Conservation (phyloP, 129 eudicot species). For the Tanacetum coccineum region DNA sequence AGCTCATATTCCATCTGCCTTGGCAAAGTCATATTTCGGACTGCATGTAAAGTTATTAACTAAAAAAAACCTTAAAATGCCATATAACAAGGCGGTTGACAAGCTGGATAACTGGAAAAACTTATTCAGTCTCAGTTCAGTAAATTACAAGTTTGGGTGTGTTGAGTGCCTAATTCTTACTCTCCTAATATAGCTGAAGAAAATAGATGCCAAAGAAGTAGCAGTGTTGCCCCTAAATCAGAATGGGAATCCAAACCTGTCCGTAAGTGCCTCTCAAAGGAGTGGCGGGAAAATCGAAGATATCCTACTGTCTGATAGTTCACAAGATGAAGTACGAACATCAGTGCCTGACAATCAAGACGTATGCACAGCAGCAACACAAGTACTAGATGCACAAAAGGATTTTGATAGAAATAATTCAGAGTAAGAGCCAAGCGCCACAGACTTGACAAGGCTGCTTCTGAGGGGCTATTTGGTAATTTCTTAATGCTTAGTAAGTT, state of each 20-base stretch:
- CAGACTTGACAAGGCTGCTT: constrained; percentile 39
- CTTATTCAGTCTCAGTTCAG: not conserved
- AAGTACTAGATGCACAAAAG: constrained; percentile 9
- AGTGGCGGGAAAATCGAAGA: constrained; percentile 25
- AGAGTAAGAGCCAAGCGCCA: constrained; percentile 45
- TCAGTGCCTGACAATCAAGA: constrained; percentile 16
- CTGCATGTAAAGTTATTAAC: too few species aligned
- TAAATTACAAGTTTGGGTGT: not conserved
- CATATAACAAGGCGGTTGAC: not conserved
- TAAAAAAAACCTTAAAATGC: not conserved
- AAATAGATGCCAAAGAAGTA: constrained; percentile 30
- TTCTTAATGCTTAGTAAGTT: not conserved
- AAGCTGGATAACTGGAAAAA: too few species aligned
- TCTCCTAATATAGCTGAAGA: constrained; percentile 32
- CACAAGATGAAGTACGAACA: constrained; percentile 19
- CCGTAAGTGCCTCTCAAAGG: constrained; percentile 8
- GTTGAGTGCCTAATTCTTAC: not conserved
- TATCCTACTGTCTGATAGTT: constrained; percentile 4
- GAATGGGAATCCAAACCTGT: constrained; percentile 18
- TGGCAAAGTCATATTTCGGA: not conserved
- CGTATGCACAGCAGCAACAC: not conserved
- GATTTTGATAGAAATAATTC: constrained; percentile 26
- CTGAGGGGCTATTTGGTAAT: constrained; percentile 55
- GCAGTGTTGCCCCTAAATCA: constrained; percentile 14
- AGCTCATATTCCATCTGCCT: not conserved